phyloP scores from a whole-genome alignment of 2,329 filamentous ascomycete species.

The Xylaria digitata region DNA sequence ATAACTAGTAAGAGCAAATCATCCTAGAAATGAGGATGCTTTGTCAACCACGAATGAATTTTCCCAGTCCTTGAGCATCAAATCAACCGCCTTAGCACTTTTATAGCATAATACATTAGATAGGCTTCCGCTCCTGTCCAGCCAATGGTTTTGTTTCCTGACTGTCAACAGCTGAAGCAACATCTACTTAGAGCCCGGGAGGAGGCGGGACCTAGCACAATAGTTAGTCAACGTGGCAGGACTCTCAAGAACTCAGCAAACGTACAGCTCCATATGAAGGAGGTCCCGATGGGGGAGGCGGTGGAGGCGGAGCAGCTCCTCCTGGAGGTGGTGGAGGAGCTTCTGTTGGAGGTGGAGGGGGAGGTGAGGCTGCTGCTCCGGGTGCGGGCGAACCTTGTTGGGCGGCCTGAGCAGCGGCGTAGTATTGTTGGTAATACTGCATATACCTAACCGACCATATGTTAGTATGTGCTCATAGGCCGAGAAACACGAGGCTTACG shows the following conservation, averaged over 20 bases:
- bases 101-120: background rate
- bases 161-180: background rate
- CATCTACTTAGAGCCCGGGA: constrained; percentile 59
- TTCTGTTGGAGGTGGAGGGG: constrained; percentile 69
- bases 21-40: constrained; percentile 16
- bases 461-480: constrained; percentile 14
- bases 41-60: constrained; percentile 11
- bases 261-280: constrained; percentile 75
- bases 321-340: constrained; percentile 73
- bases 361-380: constrained; percentile 62
- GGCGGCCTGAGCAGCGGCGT: constrained; percentile 65
- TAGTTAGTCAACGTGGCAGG: constrained; percentile 18
- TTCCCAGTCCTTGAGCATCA: constrained; percentile 10
- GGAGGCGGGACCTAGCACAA: constrained; percentile 64
- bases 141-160: background rate
- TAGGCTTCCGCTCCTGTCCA: background rate
- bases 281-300: constrained; percentile 67
- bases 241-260: constrained; percentile 34
- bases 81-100: background rate
- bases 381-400: constrained; percentile 57
- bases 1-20: constrained; percentile 24
- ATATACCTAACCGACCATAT: constrained; percentile 59
- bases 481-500: constrained; percentile 58
- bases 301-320: constrained; percentile 65
- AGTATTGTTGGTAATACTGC: constrained; percentile 80